Evolutionary conservation across 805 yeast species (phyloP).

Genomic region (Henningerozyma blattae): DNA sequence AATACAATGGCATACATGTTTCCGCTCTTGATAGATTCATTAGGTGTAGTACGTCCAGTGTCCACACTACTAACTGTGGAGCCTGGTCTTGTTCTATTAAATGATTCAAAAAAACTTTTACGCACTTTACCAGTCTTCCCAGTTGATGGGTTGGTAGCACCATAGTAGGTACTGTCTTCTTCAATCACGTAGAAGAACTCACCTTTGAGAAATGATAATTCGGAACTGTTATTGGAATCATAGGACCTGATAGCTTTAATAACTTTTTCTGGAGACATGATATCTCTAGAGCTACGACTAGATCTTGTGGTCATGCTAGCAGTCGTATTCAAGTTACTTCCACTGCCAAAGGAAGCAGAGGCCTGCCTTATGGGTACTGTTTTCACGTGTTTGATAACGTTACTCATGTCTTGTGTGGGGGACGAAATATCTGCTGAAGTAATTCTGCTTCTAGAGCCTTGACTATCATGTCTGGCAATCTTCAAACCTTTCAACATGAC

Average conservation of each 20-base stretch:
- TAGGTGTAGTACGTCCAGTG: conserved; percentile 7
- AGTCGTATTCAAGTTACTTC: conserved; percentile 4
- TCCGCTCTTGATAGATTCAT: conserved; percentile 13
- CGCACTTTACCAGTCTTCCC: conserved; percentile 81
- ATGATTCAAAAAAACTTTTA: conserved; percentile 65
- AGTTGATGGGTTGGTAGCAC: conserved; percentile 78
- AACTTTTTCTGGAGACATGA: conserved; percentile 52
- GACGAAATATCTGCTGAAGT: conserved; percentile 27
- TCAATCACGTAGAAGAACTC: conserved; percentile 80
- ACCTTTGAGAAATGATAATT: conserved; percentile 65
- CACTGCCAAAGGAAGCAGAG: conserved; percentile 3
- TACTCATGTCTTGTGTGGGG: conserved; percentile 16
- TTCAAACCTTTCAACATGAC: conserved; percentile 18
- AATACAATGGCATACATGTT: conserved; percentile 76
- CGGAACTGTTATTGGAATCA: conserved; percentile 68
- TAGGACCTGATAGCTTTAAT: conserved; percentile 75
- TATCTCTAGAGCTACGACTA: conserved; percentile 7
- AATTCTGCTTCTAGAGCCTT: conserved; percentile 18
- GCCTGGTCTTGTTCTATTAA: conserved; percentile 43
- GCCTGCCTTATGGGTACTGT: conserved; percentile 14
- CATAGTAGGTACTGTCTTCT: conserved; percentile 64
- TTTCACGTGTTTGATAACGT: conserved; percentile 14
- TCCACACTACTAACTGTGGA: conserved; percentile 3
- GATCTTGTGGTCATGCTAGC: conserved; percentile 4
- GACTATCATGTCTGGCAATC: conserved; percentile 19